Evolutionary conservation across 768 basidiomycete species (phyloP).

Genomic region (Lactarius vividus): DNA sequence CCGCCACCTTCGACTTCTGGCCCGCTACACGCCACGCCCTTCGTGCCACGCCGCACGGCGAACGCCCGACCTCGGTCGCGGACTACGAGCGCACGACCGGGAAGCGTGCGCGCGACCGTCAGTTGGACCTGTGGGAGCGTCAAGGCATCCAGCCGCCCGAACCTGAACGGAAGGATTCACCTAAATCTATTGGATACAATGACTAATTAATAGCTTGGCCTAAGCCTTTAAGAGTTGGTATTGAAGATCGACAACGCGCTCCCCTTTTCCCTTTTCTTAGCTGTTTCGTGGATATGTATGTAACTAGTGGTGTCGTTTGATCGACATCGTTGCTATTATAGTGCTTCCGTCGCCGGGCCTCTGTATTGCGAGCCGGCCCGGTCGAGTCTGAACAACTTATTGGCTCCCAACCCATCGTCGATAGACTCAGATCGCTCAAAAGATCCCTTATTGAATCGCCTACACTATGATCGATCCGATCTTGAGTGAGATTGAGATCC

Average conservation of each 20-base stretch:
- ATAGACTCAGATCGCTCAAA: conserved; percentile 5
- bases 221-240: background rate
- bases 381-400: too few relatives aligned
- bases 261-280: background rate
- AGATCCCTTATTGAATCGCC: conserved; percentile 10
- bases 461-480: conserved; percentile 19
- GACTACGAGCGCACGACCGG: conserved; percentile 65
- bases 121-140: conserved; percentile 68
- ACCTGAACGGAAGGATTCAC: conserved; percentile 28
- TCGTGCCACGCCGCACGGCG: conserved; percentile 78
- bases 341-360: background rate
- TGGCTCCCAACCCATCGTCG: conserved; percentile 8
- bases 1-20: conserved; percentile 83
- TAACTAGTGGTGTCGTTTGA: background rate
- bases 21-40: conserved; percentile 74
- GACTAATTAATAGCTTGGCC: conserved; percentile 41
- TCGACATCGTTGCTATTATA: background rate
- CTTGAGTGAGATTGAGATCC: conserved; percentile 11
- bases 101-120: conserved; percentile 68
- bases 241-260: background rate
- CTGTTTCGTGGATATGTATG: background rate
- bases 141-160: conserved; percentile 50
- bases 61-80: conserved; percentile 71
- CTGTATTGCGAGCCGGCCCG: too few relatives aligned
- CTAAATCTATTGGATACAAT: conserved; percentile 55